These are phyloP conservation scores for Nidularia sp. DNA, from an alignment of 768 basidiomycete species.

Conservation along the genomic window DNA sequence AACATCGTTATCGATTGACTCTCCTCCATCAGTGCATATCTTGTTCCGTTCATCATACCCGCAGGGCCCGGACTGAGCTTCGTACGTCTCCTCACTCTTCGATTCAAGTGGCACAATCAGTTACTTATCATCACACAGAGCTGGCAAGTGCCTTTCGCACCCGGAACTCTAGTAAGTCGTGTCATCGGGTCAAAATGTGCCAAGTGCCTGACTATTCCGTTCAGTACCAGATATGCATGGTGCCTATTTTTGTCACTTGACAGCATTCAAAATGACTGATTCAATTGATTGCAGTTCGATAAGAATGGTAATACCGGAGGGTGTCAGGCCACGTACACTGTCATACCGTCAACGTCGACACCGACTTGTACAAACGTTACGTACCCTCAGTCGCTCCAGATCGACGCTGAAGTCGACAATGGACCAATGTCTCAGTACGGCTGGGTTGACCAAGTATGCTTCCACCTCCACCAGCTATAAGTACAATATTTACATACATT, in stretches of 20 bases:
- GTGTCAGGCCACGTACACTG: slow-evolving; percentile 54
- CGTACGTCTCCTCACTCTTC: slow-evolving; percentile 27
- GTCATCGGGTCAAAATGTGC: background rate
- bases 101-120: background rate
- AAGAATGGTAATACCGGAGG: slow-evolving; percentile 55
- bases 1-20: background rate
- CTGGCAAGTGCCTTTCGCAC: slow-evolving; percentile 55
- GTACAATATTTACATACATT: background rate
- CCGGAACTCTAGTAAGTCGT: slow-evolving; percentile 46
- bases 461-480: background rate
- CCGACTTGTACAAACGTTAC: slow-evolving; percentile 51
- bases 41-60: slow-evolving; percentile 47
- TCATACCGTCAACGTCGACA: slow-evolving; percentile 39
- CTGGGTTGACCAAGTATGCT: slow-evolving; percentile 49
- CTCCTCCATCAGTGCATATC: slow-evolving; percentile 30
- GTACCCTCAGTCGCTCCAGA: slow-evolving; percentile 36
- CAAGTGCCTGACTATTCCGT: background rate
- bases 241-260: background rate
- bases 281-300: slow-evolving; percentile 38
- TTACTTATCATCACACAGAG: slow-evolving; percentile 29
- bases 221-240: slow-evolving; percentile 70
- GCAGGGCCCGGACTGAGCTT: slow-evolving; percentile 43
- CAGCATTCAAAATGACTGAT: background rate
- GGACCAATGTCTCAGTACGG: slow-evolving; percentile 58
- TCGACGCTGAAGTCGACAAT: slow-evolving; percentile 35